A percentile compares a stretch with the other conserved stretches of the same genome.
Evolutionary conservation across 345 rosid species (phyloP).

Genomic region (Zanthoxylum bungeanum): DNA sequence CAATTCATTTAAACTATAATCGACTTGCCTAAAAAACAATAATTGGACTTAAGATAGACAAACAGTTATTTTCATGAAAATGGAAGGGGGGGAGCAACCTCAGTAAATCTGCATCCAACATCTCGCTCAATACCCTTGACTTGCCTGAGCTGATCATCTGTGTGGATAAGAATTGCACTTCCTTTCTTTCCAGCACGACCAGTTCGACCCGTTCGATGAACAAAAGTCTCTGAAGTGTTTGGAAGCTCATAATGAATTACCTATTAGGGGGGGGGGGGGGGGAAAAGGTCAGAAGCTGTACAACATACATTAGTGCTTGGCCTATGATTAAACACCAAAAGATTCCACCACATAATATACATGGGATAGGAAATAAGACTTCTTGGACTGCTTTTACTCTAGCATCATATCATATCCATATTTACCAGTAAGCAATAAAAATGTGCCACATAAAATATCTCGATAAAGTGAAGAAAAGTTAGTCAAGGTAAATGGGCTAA

Average conservation of each 20-base stretch:
- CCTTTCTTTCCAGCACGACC: conserved; percentile 99
- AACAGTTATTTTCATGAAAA: background rate
- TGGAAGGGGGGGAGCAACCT: conserved; percentile 48
- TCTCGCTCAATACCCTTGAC: conserved; percentile 73
- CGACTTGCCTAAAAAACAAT: too few species aligned
- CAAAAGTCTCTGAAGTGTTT: conserved; percentile 83
- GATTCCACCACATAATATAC: background rate
- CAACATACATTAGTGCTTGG: background rate
- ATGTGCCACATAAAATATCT: background rate
- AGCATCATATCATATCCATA: background rate
- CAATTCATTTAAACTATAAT: background rate
- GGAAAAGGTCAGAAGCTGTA: conserved; percentile 1
- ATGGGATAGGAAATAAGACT: background rate
- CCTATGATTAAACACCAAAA: conserved; percentile 8
- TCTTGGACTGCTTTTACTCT: background rate
- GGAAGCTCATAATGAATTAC: conserved; percentile 93
- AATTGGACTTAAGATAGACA: background rate
- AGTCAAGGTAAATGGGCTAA: background rate
- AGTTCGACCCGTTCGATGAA: conserved; percentile 97
- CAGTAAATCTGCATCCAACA: conserved; percentile 79
- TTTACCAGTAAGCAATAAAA: background rate
- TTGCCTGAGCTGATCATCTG: conserved; percentile 63
- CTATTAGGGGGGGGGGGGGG: conserved; percentile 39
- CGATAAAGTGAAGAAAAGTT: background rate
- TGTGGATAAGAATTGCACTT: conserved; percentile 73